Percentiles rank a stretch among this genome's conserved stretches.
phyloP scores from a whole-genome alignment of 169 alveolate species.

The Theileria parva region DNA sequence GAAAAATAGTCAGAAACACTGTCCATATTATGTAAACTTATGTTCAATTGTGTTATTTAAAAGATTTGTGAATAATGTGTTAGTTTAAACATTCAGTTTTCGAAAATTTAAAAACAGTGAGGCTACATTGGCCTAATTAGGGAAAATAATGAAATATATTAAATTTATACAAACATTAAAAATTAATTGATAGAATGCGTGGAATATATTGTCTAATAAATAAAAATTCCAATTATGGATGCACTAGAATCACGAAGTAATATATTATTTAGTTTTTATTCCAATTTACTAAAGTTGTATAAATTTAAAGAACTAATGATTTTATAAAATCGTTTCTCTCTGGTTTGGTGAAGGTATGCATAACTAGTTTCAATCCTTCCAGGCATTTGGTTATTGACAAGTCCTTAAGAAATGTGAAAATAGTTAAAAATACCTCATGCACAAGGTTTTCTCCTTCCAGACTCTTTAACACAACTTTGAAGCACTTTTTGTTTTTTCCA shows the following conservation, averaged over 20 bases:
- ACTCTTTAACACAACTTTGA: slow-evolving; percentile 32
- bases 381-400: slow-evolving; percentile 63
- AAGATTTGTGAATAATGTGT: background rate
- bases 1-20: background rate
- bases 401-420: slow-evolving; percentile 23
- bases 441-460: slow-evolving; percentile 26
- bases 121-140: background rate
- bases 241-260: slow-evolving; percentile 19
- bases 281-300: background rate
- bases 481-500: slow-evolving; percentile 56
- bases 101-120: background rate
- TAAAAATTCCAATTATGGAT: background rate
- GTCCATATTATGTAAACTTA: background rate
- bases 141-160: background rate
- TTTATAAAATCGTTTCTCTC: slow-evolving; percentile 33
- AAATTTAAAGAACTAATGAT: slow-evolving; percentile 8
- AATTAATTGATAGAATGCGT: background rate
- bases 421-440: slow-evolving; percentile 20
- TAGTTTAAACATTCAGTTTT: background rate
- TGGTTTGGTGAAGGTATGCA: slow-evolving; percentile 51
- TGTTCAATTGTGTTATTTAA: too few relatives aligned
- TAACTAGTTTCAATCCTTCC: slow-evolving; percentile 46
- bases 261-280: background rate
- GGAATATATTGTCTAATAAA: background rate
- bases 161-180: background rate